phyloP scores from a whole-genome alignment of 1,284 basidiomycete species.

The Apiotrichum montevideense region DNA sequence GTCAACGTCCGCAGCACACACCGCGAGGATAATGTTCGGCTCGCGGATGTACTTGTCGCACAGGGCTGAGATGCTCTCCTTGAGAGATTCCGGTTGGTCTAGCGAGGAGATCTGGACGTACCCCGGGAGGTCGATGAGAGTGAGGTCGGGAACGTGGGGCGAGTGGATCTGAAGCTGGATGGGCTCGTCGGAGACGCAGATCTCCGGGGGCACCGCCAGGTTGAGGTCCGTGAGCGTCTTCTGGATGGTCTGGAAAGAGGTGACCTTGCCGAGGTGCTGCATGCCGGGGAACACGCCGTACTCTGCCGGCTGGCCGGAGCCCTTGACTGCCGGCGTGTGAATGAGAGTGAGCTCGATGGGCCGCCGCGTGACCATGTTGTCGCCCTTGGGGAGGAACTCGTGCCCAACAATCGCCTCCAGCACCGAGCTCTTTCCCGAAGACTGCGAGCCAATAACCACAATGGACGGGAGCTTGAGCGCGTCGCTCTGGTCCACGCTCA shows the following conservation, averaged over 20 bases:
- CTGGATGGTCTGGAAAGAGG: conserved; percentile 84
- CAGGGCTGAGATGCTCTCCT: conserved; percentile 80
- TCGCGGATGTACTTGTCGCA: conserved; percentile 97
- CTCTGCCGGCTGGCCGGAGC: conserved; percentile 59
- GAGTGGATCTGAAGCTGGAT: conserved; percentile 97
- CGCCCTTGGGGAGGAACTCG: conserved; percentile 86
- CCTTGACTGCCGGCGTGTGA: conserved; percentile 63
- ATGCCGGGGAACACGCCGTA: conserved; percentile 87
- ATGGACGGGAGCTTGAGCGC: conserved; percentile 91
- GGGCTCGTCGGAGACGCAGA: conserved; percentile 88
- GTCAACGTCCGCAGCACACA: conserved; percentile 97
- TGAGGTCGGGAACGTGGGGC: conserved; percentile 91
- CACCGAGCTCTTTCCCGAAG: conserved; percentile 95
- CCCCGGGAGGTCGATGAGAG: conserved; percentile 93
- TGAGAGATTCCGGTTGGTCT: conserved; percentile 91
- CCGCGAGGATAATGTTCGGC: conserved; percentile 95
- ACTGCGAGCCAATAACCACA: conserved; percentile 96
- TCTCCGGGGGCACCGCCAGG: conserved; percentile 76
- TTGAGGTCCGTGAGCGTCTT: conserved; percentile 91
- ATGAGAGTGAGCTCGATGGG: conserved; percentile 97
- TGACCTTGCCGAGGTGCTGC: conserved; percentile 68
- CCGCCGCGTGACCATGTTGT: conserved; percentile 98
- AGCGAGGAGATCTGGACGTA: conserved; percentile 93
- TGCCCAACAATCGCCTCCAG: conserved; percentile 96
- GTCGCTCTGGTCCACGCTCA: conserved; percentile 92